Percentiles rank a stretch among this genome's conserved stretches.
Conservation (phyloP, 345 rosid species). For the Lepidium aucheri region DNA sequence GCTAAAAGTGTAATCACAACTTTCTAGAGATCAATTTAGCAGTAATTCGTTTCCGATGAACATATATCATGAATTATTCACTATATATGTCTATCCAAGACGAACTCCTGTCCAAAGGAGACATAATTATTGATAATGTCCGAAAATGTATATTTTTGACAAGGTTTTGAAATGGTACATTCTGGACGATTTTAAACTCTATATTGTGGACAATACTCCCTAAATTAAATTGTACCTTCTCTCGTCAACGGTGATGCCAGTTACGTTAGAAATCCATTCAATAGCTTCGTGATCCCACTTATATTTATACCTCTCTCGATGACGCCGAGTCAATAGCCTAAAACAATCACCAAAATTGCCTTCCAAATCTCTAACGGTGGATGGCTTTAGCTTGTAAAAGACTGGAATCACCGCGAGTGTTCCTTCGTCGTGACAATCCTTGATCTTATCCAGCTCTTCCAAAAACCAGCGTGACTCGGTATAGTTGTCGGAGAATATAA, state of each 20-base stretch:
- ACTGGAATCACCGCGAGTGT: conserved; percentile 4
- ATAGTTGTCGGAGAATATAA: not conserved
- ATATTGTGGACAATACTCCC: no score
- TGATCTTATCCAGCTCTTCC: conserved; percentile 9
- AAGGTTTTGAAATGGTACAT: no score
- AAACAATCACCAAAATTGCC: conserved; percentile 4
- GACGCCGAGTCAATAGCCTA: not conserved
- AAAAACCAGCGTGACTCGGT: not conserved
- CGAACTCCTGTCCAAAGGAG: no score
- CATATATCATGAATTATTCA: no score
- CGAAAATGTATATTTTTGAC: no score
- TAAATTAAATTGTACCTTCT: no score
- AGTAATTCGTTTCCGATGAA: no score
- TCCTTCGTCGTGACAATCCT: not conserved
- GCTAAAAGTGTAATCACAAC: no score
- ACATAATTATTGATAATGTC: no score
- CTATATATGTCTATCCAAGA: no score
- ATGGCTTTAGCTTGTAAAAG: conserved; percentile 7
- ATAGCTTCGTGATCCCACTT: conserved; percentile 18
- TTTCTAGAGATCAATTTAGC: no score
- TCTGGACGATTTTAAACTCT: no score
- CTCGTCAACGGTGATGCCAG: conserved; percentile 1
- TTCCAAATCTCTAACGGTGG: not conserved
- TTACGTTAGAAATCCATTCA: not conserved
- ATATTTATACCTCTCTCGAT: conserved; percentile 1